Evolutionary conservation across 1,284 basidiomycete species (phyloP).

Genomic region (Phenoliferia sp.): DNA sequence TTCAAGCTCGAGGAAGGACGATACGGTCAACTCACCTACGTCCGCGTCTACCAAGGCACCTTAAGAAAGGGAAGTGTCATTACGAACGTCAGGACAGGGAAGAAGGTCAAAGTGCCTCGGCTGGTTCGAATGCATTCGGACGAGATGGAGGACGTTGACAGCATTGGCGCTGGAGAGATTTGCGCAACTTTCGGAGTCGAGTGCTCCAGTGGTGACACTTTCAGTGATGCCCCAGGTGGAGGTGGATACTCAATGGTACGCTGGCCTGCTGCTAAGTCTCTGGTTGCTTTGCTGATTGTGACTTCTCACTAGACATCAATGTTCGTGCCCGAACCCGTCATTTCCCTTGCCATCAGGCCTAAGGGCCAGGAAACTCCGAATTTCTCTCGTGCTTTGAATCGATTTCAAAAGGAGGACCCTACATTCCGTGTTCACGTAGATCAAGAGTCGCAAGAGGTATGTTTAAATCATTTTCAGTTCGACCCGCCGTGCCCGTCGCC

Average conservation of each 20-base stretch:
- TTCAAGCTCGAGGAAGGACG: slow-evolving; percentile 99
- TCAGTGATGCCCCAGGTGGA: slow-evolving; percentile 72
- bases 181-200: slow-evolving; percentile 99
- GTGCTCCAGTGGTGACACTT: slow-evolving; percentile 96
- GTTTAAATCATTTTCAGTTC: slow-evolving; percentile 11
- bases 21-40: slow-evolving; percentile 97
- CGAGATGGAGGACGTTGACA: slow-evolving; percentile 98
- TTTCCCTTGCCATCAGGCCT: slow-evolving; percentile 89
- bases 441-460: slow-evolving; percentile 82
- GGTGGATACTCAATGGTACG: slow-evolving; percentile 81
- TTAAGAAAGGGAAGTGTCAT: slow-evolving; percentile 80
- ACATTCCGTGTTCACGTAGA: slow-evolving; percentile 98
- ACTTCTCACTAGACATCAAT: slow-evolving; percentile 76
- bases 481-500: no score
- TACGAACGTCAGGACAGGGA: slow-evolving; percentile 90
- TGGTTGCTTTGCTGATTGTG: not conserved
- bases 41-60: slow-evolving; percentile 96
- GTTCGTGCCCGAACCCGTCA: slow-evolving; percentile 98
- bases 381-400: slow-evolving; percentile 92
- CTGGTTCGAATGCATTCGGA: slow-evolving; percentile 97
- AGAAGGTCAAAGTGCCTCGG: slow-evolving; percentile 96
- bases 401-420: slow-evolving; percentile 98
- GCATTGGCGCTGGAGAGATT: slow-evolving; percentile 96
- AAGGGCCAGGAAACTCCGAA: slow-evolving; percentile 88
- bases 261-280: not conserved